Conservation (phyloP, 2,329 filamentous ascomycete genomes). For the Colletotrichum sidae region DNA sequence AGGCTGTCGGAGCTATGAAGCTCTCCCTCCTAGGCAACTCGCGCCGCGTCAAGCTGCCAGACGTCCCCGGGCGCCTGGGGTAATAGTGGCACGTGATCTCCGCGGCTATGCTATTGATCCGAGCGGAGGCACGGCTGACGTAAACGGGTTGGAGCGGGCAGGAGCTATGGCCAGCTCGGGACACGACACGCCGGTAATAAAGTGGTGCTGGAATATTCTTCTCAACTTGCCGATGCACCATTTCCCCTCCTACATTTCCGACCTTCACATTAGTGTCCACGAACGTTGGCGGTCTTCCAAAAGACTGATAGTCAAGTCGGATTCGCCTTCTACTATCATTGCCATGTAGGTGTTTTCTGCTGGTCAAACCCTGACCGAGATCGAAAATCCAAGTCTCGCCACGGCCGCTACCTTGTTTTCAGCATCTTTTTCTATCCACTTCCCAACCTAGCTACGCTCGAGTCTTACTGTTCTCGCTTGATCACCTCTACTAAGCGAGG, state of each 20-base stretch:
- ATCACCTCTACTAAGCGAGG: no score
- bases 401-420: conserved; percentile 8
- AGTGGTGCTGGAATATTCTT: conserved; percentile 38
- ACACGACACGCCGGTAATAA: conserved; percentile 26
- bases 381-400: conserved; percentile 3
- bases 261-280: conserved; percentile 5
- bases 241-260: background rate
- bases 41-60: conserved; percentile 40
- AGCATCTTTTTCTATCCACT: background rate
- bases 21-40: conserved; percentile 40
- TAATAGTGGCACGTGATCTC: conserved; percentile 18
- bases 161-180: conserved; percentile 33
- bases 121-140: background rate
- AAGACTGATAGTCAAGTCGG: conserved; percentile 27
- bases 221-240: background rate
- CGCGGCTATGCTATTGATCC: conserved; percentile 16
- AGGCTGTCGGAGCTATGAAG: conserved; percentile 38
- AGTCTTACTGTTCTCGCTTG: background rate
- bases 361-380: conserved; percentile 19
- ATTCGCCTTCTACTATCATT: conserved; percentile 1
- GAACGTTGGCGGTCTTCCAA: conserved; percentile 14
- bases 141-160: background rate
- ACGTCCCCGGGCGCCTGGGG: conserved; percentile 7
- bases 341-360: conserved; percentile 33
- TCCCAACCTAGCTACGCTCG: background rate